Evolutionary conservation across 1,284 basidiomycete genomes (phyloP), one percentile per base, ranked within the genome.

Genomic region (Leccinum proximum): DNA sequence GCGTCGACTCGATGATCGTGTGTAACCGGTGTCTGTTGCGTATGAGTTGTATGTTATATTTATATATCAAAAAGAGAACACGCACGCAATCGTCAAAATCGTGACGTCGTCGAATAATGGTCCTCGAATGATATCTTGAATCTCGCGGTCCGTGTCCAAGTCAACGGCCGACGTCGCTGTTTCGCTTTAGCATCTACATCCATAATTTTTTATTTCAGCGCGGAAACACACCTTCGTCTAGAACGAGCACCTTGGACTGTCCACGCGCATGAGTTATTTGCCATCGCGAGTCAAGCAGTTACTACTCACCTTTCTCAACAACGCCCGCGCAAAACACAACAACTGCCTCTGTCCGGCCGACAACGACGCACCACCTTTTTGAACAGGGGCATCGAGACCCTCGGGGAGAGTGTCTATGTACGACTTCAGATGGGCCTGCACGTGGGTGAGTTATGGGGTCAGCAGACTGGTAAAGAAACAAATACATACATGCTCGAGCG

Each of bases 1-100:
- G 85, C 68, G 93, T 89, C 50, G 88, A 94, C 70, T 95, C 89
- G 65, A 97, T 85, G 71, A 98, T 96, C 4, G 96, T 97, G 74
- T 96, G 94, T 63, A 97, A 79, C 1, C 94, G 86, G 75, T 96
- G 94, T 22, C 93, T 93, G 69, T 67, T 7, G n/a, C 4, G 2
- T 1, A 6, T 35, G 30, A 56, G 16, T 56, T 3, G 8, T 26
- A 26, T 26, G 11, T 53, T 26, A 8, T 13, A 14, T 8, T 5
- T 33, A 33, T 33, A 53, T 13, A 38, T 2, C 3, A 35, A 22
- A 8, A 14, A 9, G 2, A 30, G 10, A 33, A 11, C 13, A 68
- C 79, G 70, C 79, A 91, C 86, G 92, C 92, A 69, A 95, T 93
- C 8, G 92, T 95, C 64, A 96, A 78, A 64, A 94, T 93, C 6